phyloP scores from a whole-genome alignment of 2,329 filamentous ascomycete species.

The Colletotrichum caudatum region DNA sequence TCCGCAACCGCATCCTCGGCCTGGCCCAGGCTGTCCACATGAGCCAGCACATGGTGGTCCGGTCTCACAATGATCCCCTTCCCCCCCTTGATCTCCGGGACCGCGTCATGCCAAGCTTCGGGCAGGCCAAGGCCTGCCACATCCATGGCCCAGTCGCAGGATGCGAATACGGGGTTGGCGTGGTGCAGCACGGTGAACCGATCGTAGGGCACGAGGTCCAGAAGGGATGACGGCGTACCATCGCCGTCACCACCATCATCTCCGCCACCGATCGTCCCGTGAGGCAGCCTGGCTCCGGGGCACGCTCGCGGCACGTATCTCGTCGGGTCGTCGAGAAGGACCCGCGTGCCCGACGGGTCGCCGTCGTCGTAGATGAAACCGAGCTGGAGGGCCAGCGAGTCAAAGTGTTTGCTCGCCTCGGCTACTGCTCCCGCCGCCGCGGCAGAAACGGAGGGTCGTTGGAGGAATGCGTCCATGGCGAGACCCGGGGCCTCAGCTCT shows the following conservation, averaged over 20 bases:
- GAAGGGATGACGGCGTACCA: not conserved
- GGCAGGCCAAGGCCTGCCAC: constrained; percentile 22
- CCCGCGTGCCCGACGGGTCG: constrained; percentile 1
- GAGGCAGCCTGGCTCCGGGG: constrained; percentile 31
- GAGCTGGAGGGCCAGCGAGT: constrained; percentile 35
- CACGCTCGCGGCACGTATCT: constrained; percentile 23
- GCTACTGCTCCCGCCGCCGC: constrained; percentile 16
- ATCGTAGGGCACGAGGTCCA: constrained; percentile 33
- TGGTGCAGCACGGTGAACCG: constrained; percentile 31
- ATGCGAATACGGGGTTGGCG: constrained; percentile 17
- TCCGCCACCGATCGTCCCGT: constrained; percentile 2
- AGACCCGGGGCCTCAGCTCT: constrained; percentile 15
- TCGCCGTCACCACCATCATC: too few relatives aligned
- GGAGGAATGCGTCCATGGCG: constrained; percentile 22
- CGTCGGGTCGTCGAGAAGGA: constrained; percentile 24
- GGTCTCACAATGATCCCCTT: constrained; percentile 32
- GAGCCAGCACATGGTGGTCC: constrained; percentile 27
- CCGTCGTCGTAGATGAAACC: constrained; percentile 26
- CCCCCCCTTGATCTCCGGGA: constrained; percentile 24
- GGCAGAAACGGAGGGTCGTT: constrained; percentile 10
- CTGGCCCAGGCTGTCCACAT: constrained; percentile 13
- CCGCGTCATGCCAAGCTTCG: constrained; percentile 18
- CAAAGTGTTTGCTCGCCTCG: constrained; percentile 33
- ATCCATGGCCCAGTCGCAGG: constrained; percentile 31
- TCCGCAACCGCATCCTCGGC: constrained; percentile 6